Base-by-base conservation (phyloP, 176 grass and related monocot species). In the Cocos nucifera region DNA sequence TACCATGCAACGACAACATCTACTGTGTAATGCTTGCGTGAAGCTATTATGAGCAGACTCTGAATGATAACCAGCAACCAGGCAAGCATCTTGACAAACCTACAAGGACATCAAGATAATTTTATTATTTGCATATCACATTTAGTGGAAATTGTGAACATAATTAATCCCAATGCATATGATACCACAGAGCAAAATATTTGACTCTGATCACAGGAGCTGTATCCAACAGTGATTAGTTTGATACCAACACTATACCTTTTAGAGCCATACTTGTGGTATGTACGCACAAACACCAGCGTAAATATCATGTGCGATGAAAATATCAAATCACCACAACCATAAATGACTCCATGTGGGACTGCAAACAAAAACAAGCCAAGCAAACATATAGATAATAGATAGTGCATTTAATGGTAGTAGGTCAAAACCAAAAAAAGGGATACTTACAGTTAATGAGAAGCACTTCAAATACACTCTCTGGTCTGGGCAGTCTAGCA, bases 261-360 rank as follows among this genome's bases (percentile, higher is more conserved):
- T 64, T 83, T 98, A 57, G 84, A 83, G 22, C 88, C 93, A 80
- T 92, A 98, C 69, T 98, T 98, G 55, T 92, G 59, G 70, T 98
- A 98, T 63, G 93, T 86, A 61, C 66, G 74, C 50, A 98, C 87
- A 18, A 98, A 98, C 64, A 98, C 93, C 30, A 98, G 77, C 51
- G 84, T 89, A 74, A 98, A 98, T 60, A 98, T 98, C 93, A 98
- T 89, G 70, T 92, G 93, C 55, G 93, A 98, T 22, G 93, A 98
- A 91, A 98, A 98, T 72, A 98, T 98, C 56, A 98, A 72, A 67
- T 98, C 93, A 61, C 88, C 93, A 77, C 93, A 98, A 30, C 93
- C 88, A 61, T 85, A 98, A 67, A 89, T 35, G 51, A 89, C 70
- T 89, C 93, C 94, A 51, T 32, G 73, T 48, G 94, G 94, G 92